phyloP scores from a whole-genome alignment of 1,284 basidiomycete genomes.

The Boletus subluridellus region DNA sequence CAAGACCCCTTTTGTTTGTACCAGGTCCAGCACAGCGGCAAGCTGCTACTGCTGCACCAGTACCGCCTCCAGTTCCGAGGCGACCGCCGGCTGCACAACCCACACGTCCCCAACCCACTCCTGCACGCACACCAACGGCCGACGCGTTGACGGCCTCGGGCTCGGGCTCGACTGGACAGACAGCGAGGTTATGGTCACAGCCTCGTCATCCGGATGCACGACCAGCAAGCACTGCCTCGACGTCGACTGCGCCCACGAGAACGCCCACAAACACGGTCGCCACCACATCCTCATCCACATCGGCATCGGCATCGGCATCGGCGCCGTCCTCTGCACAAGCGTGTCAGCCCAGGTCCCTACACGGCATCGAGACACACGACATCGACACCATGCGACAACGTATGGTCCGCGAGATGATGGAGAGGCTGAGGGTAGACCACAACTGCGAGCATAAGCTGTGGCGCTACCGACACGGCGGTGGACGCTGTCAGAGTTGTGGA shows the following conservation, averaged over 20 bases:
- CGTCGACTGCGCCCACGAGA: neutral
- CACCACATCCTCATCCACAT: neutral
- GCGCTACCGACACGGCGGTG: conserved; percentile 30
- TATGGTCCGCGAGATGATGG: conserved; percentile 34
- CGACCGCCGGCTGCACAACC: neutral
- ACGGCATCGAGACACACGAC: neutral
- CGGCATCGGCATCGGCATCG: neutral
- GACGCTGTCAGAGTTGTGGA: conserved; percentile 36
- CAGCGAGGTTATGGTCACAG: too few relatives aligned
- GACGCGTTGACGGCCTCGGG: neutral
- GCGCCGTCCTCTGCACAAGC: neutral
- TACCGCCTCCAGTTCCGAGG: neutral
- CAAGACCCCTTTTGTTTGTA: neutral
- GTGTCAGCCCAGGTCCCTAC: neutral
- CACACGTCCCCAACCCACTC: neutral
- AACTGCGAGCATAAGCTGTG: conserved; percentile 36
- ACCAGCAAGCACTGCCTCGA: neutral
- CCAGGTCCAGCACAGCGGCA: neutral
- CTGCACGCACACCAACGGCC: neutral
- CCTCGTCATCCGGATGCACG: neutral
- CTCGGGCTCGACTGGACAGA: neutral
- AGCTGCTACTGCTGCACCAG: neutral
- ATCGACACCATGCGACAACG: conserved; percentile 8
- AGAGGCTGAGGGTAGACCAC: conserved; percentile 37
- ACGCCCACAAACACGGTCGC: neutral